Conservation (phyloP, 208 protist genomes). For the Tritrichomonas musculus region DNA sequence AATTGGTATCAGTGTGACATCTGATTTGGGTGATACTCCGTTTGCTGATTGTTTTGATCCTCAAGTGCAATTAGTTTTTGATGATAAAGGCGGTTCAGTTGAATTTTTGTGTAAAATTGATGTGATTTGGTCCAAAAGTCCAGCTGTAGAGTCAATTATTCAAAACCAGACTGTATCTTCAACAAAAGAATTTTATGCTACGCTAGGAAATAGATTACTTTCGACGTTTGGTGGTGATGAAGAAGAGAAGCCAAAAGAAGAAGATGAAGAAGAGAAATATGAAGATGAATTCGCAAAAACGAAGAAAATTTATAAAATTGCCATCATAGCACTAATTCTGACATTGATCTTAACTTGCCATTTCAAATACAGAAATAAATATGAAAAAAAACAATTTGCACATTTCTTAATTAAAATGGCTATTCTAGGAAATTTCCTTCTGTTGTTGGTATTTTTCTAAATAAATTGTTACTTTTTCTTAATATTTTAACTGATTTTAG, state of each 20-base stretch:
- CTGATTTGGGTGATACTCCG: slow-evolving; percentile 13
- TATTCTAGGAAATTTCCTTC: not conserved
- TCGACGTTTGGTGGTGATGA: not conserved
- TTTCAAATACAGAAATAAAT: not conserved
- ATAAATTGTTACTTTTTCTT: too few relatives aligned
- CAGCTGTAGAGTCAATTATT: not conserved
- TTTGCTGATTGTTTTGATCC: slow-evolving; percentile 18
- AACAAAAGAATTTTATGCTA: not conserved
- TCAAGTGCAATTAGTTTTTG: not conserved
- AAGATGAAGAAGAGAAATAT: not conserved
- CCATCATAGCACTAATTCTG: not conserved
- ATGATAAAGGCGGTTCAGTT: not conserved
- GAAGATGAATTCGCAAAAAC: not conserved
- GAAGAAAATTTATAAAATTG: not conserved
- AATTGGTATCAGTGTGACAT: not conserved
- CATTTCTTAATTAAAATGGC: not conserved
- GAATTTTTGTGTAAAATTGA: not conserved
- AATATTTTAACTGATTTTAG: too few relatives aligned
- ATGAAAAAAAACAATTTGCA: not conserved
- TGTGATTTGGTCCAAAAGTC: not conserved
- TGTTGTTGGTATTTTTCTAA: not conserved
- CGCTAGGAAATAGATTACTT: not conserved
- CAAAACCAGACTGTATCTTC: not conserved
- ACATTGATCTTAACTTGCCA: not conserved
- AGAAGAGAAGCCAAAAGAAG: not conserved